phyloP scores from a whole-genome alignment of 306 rosid genomes.

The Quercus wislizeni region DNA sequence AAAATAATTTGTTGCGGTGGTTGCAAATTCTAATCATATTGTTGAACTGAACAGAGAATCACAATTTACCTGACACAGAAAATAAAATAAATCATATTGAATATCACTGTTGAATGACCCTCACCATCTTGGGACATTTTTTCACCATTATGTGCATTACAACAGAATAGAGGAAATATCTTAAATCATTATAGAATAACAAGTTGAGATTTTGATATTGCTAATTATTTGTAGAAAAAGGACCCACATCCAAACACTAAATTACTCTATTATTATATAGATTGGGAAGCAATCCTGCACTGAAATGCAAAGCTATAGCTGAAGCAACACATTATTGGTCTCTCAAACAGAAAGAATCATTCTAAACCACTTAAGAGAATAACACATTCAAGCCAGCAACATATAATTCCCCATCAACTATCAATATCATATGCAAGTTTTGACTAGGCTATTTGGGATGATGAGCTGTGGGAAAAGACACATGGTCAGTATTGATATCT shows the following conservation, averaged over 20 bases:
- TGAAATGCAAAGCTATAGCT: background rate
- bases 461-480: background rate
- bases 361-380: background rate
- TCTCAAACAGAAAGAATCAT: background rate
- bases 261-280: background rate
- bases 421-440: background rate
- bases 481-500: background rate
- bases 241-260: background rate
- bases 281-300: background rate
- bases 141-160: background rate
- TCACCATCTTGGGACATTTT: background rate
- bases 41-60: constrained; percentile 8
- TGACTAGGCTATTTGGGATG: background rate
- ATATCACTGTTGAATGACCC: background rate
- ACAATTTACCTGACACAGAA: constrained; percentile 4
- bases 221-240: background rate
- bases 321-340: background rate
- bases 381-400: too few species aligned
- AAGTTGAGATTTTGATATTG: background rate
- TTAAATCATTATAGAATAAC: background rate
- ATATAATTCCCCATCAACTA: too few species aligned
- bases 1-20: background rate
- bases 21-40: constrained; percentile 30
- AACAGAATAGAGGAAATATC: background rate
- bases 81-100: background rate